phyloP scores from a whole-genome alignment of 768 basidiomycete species.

The Phlebiopsis gigantea region DNA sequence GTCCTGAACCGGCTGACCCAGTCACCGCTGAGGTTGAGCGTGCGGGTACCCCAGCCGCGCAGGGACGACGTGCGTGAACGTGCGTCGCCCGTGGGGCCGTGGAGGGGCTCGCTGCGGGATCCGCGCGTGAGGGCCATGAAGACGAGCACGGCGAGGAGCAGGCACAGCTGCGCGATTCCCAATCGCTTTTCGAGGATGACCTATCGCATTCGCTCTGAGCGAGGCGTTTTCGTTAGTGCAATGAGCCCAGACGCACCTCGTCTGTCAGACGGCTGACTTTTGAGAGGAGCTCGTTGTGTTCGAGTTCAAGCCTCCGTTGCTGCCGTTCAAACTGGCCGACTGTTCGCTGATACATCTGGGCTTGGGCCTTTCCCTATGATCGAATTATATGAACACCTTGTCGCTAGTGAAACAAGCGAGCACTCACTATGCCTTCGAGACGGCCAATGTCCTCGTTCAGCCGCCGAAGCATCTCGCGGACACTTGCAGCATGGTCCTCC shows the following conservation, averaged over 20 bases:
- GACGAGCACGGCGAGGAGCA: slow-evolving; percentile 76
- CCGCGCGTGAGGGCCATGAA: slow-evolving; percentile 87
- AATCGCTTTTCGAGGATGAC: slow-evolving; percentile 85
- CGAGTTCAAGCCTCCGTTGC: slow-evolving; percentile 57
- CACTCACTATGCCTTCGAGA: slow-evolving; percentile 66
- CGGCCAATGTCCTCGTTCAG: slow-evolving; percentile 77
- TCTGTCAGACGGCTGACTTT: slow-evolving; percentile 72
- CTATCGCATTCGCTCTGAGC: slow-evolving; percentile 30
- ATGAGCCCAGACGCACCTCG: slow-evolving; percentile 48
- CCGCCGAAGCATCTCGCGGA: slow-evolving; percentile 68
- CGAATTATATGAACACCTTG: background rate
- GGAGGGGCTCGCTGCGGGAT: slow-evolving; percentile 33
- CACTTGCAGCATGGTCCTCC: slow-evolving; percentile 77
- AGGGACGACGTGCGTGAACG: slow-evolving; percentile 26
- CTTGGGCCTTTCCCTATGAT: slow-evolving; percentile 67
- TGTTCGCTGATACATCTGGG: slow-evolving; percentile 57
- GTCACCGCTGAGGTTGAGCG: slow-evolving; percentile 52
- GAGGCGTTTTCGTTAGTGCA: background rate
- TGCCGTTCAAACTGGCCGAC: slow-evolving; percentile 68
- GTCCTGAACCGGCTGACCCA: slow-evolving; percentile 38
- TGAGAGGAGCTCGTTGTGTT: slow-evolving; percentile 62
- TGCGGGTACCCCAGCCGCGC: slow-evolving; percentile 52
- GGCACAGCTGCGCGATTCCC: slow-evolving; percentile 80
- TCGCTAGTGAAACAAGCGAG: background rate
- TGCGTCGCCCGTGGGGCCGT: slow-evolving; percentile 1